Percentiles rank a stretch among this genome's conserved stretches.
phyloP scores from a whole-genome alignment of 75 land plant species.

The Adiantum capillusveneris region DNA sequence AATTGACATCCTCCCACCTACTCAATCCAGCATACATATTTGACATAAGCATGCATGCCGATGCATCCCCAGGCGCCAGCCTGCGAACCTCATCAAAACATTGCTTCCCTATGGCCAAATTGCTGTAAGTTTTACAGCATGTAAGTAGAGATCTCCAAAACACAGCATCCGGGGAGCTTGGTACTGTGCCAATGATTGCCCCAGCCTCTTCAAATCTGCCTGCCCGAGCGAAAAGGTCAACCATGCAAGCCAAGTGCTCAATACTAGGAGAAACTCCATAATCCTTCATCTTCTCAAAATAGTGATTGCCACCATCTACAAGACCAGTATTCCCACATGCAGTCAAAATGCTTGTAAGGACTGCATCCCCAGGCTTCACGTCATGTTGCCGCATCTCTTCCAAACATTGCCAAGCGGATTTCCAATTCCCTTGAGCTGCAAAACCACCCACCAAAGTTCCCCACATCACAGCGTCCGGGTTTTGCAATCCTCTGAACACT shows the following conservation, averaged over 20 bases:
- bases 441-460: slow-evolving; percentile 16
- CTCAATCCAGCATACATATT: slow-evolving; percentile 16
- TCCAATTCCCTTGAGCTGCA: slow-evolving; percentile 6
- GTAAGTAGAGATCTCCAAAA: slow-evolving; percentile 4
- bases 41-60: slow-evolving; percentile 14
- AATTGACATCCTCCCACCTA: slow-evolving; percentile 29
- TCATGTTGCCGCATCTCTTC: slow-evolving; percentile 5
- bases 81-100: neutral
- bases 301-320: neutral
- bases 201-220: neutral
- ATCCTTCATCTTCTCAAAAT: neutral
- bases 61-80: slow-evolving; percentile 5
- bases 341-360: slow-evolving; percentile 3
- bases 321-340: slow-evolving; percentile 3
- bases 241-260: slow-evolving; percentile 2
- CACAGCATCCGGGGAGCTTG: neutral
- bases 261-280: neutral
- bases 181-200: neutral
- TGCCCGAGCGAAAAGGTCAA: slow-evolving; percentile 5
- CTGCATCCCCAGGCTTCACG: slow-evolving; percentile 7
- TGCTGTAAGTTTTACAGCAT: neutral
- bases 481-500: slow-evolving; percentile 10
- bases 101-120: neutral
- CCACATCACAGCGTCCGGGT: slow-evolving; percentile 21
- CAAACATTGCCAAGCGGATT: slow-evolving; percentile 3